phyloP scores from a whole-genome alignment of 352 stramenopile genomes.

The Globisporangium abappressorium region DNA sequence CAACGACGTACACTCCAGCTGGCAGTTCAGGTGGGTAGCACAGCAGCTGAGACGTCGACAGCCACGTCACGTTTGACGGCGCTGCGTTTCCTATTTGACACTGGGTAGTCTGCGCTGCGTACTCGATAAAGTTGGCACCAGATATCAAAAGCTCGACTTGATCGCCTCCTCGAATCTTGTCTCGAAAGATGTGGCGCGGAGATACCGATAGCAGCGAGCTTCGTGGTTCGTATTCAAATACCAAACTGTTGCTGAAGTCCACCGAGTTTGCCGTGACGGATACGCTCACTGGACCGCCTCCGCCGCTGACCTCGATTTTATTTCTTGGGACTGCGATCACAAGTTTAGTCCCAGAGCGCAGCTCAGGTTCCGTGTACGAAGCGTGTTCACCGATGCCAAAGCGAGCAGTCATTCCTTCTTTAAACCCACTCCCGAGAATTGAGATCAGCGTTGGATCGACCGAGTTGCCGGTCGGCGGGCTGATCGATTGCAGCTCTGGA shows the following conservation, averaged over 20 bases:
- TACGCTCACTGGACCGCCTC: slow-evolving; percentile 22
- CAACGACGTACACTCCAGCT: slow-evolving; percentile 35
- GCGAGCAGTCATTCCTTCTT: slow-evolving; percentile 19
- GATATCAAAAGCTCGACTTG: slow-evolving; percentile 20
- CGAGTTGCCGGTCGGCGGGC: slow-evolving; percentile 19
- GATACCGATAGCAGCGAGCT: slow-evolving; percentile 24
- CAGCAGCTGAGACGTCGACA: slow-evolving; percentile 32
- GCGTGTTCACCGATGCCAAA: slow-evolving; percentile 22
- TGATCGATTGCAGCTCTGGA: slow-evolving; percentile 20
- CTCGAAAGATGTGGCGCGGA: slow-evolving; percentile 20
- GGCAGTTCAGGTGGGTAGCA: slow-evolving; percentile 30
- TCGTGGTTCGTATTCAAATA: slow-evolving; percentile 32
- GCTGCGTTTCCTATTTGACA: slow-evolving; percentile 30
- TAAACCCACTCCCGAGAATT: slow-evolving; percentile 28
- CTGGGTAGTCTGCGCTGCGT: slow-evolving; percentile 19
- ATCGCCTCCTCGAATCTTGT: slow-evolving; percentile 6
- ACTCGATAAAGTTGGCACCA: slow-evolving; percentile 29
- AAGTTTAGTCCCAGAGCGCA: slow-evolving; percentile 21
- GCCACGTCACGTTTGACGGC: slow-evolving; percentile 16
- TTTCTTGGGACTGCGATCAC: slow-evolving; percentile 21
- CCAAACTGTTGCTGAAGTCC: slow-evolving; percentile 33
- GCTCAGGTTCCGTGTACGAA: slow-evolving; percentile 9
- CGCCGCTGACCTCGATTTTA: neutral
- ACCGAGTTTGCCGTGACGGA: slow-evolving; percentile 28
- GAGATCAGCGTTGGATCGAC: slow-evolving; percentile 26